A percentile compares a stretch with the other conserved stretches of the same genome.
These are phyloP conservation scores for Vigna nakashimae DNA, from an alignment of 306 rosid species.

Conservation along the genomic window DNA sequence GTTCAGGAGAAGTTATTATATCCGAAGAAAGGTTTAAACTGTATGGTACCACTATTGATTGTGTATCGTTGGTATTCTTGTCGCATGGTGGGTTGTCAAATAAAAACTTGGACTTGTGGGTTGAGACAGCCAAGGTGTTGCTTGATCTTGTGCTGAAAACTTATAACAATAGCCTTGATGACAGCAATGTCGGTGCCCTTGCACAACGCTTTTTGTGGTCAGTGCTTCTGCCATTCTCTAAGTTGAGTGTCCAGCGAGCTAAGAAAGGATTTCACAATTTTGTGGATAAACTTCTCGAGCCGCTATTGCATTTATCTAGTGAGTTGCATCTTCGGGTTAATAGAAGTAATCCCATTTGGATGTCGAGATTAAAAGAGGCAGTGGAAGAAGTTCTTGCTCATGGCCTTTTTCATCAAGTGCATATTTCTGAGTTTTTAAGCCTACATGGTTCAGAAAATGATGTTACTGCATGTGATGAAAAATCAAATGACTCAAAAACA, in stretches of 20 bases:
- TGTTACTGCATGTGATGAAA: background rate
- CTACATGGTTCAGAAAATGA: slow-evolving; percentile 56
- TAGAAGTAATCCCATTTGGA: slow-evolving; percentile 54
- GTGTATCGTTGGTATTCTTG: slow-evolving; percentile 75
- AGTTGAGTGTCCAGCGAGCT: slow-evolving; percentile 67
- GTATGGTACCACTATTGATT: slow-evolving; percentile 63
- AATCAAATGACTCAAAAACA: slow-evolving; percentile 36
- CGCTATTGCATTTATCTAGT: slow-evolving; percentile 67
- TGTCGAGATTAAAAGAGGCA: slow-evolving; percentile 53
- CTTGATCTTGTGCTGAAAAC: slow-evolving; percentile 67
- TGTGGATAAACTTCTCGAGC: slow-evolving; percentile 82
- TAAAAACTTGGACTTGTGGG: slow-evolving; percentile 79
- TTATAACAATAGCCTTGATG: slow-evolving; percentile 53
- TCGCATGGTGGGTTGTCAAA: slow-evolving; percentile 76
- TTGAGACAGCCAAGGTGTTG: slow-evolving; percentile 58
- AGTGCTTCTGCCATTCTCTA: slow-evolving; percentile 85
- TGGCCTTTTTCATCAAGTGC: slow-evolving; percentile 78
- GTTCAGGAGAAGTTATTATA: slow-evolving; percentile 43
- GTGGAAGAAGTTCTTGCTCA: slow-evolving; percentile 78
- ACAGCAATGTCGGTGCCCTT: slow-evolving; percentile 54
- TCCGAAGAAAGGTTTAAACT: slow-evolving; percentile 55
- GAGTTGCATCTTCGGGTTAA: slow-evolving; percentile 58
- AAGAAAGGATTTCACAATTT: slow-evolving; percentile 76
- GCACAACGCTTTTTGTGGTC: slow-evolving; percentile 59
- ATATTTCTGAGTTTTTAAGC: slow-evolving; percentile 77